Evolutionary conservation across 2,329 filamentous ascomycete species (phyloP), one percentile per base, ranked within the genome.

Genomic region (Tolypocladium guangdongense): DNA sequence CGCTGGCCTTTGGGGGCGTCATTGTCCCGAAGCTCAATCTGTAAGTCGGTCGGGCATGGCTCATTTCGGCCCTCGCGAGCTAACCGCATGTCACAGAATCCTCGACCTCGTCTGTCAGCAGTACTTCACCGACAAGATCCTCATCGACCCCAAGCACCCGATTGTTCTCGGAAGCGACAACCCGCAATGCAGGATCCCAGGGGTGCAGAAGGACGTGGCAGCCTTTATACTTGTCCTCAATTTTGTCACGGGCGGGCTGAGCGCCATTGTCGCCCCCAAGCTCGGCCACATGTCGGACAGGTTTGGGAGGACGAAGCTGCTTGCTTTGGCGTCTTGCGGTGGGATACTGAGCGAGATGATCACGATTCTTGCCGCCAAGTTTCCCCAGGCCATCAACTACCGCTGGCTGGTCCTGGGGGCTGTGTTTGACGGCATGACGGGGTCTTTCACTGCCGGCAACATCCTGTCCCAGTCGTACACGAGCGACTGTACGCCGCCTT

Each of bases 11-110:
- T 68, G 93, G 92, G 35, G 90, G 89, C 54, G 81, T 88, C 7
- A 75, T 93, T 8, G 88, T 96, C 10, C 91, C 92, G 11, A 93
- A 87, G 67, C 77, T 96, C 57, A 95, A 96, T 64, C 72, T 96
- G 70, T 82, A 69, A 67, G 78, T 61, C 50, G 37, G 27, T 10
- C 27, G 20, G 24, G 18, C 18, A 14, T 32, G 27, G 16, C 27
- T 32, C 18, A 1, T 32, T 2, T 6, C 12, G 18, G 43, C 43
- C 16, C 43, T 32, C 38, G 18, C 43, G 5, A 8, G 33, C 24
- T 43, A 48, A 49, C 30, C n/a, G 50, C 22, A 48, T 47, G 55
- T 7, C 11, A 53, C 59, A 81, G 81, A 30, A 89, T 95, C 57
- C 77, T 95, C 56, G 80, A 85, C 54, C 77, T 99, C 32, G 82